Base-by-base conservation (phyloP, 1,284 basidiomycete genomes). In the Marasmius sp. region DNA sequence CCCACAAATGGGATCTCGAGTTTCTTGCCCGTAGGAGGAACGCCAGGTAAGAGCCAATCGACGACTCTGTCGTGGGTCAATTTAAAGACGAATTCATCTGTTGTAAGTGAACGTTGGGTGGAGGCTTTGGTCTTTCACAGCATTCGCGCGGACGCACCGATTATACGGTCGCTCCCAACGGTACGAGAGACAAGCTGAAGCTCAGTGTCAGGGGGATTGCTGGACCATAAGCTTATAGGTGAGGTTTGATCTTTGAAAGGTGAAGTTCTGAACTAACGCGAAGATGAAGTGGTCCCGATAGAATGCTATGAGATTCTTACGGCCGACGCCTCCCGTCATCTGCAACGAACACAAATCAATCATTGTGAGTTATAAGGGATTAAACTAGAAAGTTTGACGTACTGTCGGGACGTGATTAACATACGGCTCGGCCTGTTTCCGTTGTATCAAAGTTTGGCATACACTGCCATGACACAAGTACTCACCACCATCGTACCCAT, bases 321-420 rank as follows among this genome's bases (percentile, higher is more conserved):
- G 78, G 1, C 85, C 84, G 34, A 85, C 72, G 20, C 84, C 85
- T 7, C 85, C 84, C 6, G 83, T 80, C 77, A 84, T 79, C 79
- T 83, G 60, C 7, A 10, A 3, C 34, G 27, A 27, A 27, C 27
- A 27, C 27, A 27, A 33, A 53, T 39, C 22, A 36, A 51, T 22
- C 51, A 14, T 16, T 12, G 6, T 27, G 27, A 27, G 27, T 27
- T n/a, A 8, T 37, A 27, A 22, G 18, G 22, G 10, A 27, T 27
- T 27, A 38, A 27, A n/a, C n/a, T 39, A 56, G 11, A 18, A 10
- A n/a, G 6, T 3, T 38, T n/a, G 8, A 68, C 74, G 50, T 59
- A 79, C 81, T 20, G 80, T 81, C 38, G 79, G 77, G 51, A 81
- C 71, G 67, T 82, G 78, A 64, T 81, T 81, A 16, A 81, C 80